Conservation (phyloP, 2,329 filamentous ascomycete genomes). For the Fragosphaeria purpurea region DNA sequence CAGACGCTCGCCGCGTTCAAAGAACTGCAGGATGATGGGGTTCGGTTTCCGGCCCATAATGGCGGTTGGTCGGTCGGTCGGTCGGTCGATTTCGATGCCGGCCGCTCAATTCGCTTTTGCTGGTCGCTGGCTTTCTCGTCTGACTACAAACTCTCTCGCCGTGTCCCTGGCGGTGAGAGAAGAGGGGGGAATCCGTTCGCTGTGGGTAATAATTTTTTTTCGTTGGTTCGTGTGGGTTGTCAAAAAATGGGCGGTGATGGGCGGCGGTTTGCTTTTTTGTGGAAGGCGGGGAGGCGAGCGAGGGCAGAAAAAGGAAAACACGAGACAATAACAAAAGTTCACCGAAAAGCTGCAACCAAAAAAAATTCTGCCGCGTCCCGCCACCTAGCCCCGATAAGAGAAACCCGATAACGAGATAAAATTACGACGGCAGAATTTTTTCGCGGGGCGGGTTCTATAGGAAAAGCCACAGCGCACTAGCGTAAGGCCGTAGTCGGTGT, state of each 20-base stretch:
- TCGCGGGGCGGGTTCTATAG: neutral
- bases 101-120: too few relatives aligned
- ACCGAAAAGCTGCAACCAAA: conserved; percentile 2
- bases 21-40: conserved; percentile 77
- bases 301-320: conserved; percentile 3
- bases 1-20: conserved; percentile 76
- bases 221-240: neutral
- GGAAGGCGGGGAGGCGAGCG: conserved; percentile 7
- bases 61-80: conserved; percentile 7
- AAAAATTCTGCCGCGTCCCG: conserved; percentile 14
- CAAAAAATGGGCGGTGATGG: conserved; percentile 11
- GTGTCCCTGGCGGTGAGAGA: neutral
- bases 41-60: conserved; percentile 77
- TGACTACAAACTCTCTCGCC: too few relatives aligned
- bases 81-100: neutral
- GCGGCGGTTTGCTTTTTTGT: conserved; percentile 6
- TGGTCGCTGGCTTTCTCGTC: too few relatives aligned
- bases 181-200: too few relatives aligned
- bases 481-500: conserved; percentile 1
- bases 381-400: conserved; percentile 9
- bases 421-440: neutral
- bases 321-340: conserved; percentile 4
- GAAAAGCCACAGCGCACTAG: neutral
- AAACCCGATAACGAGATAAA: neutral
- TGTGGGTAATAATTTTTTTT: neutral